Conservation (phyloP, 1,284 basidiomycete species). For the Chalciporus sp. region DNA sequence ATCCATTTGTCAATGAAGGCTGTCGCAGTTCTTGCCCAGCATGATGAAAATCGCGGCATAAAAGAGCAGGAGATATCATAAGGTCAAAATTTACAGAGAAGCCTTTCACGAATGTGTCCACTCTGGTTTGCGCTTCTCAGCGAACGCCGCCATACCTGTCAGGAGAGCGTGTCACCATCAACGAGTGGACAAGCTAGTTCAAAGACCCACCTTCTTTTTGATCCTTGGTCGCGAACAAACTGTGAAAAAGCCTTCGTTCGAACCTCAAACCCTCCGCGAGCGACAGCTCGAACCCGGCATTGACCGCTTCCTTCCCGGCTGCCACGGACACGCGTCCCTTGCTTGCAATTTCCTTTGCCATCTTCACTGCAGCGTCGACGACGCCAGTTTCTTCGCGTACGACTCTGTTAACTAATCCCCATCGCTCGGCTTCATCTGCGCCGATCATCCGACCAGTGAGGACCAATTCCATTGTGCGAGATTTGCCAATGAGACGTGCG, state of each 20-base stretch:
- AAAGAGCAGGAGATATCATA: neutral
- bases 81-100: neutral
- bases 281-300: conserved; percentile 85
- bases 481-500: conserved; percentile 87
- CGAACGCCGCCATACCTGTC: conserved; percentile 92
- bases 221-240: conserved; percentile 92
- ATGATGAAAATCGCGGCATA: too few species aligned
- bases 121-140: conserved; percentile 92
- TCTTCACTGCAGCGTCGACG: conserved; percentile 85
- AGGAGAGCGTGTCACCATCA: conserved; percentile 5
- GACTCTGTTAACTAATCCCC: conserved; percentile 84
- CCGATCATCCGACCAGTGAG: conserved; percentile 84
- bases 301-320: conserved; percentile 95
- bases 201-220: conserved; percentile 87
- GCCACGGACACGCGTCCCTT: conserved; percentile 88
- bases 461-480: conserved; percentile 93
- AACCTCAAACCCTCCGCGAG: conserved; percentile 85
- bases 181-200: neutral
- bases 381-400: conserved; percentile 80
- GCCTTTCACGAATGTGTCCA: conserved; percentile 58
- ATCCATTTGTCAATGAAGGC: too few species aligned
- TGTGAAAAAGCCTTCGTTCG: conserved; percentile 91
- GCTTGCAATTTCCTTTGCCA: conserved; percentile 81
- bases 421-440: conserved; percentile 84
- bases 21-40: too few species aligned